Evolutionary conservation across 1,284 basidiomycete species (phyloP).

Genomic region (Lignosus rhinocerotis): DNA sequence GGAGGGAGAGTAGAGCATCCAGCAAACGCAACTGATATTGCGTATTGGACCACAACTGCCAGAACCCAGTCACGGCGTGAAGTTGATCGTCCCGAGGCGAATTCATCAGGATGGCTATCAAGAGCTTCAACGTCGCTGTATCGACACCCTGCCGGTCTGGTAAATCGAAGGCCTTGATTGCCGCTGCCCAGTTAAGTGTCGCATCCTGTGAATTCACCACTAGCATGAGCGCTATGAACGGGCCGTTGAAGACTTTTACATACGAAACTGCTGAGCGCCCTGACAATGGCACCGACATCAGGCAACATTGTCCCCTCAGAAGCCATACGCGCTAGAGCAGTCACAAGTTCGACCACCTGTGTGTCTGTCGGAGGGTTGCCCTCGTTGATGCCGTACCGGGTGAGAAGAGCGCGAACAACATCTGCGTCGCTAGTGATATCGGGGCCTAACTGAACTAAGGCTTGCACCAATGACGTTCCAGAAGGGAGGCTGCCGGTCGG

Average conservation of each 20-base stretch:
- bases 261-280: conserved; percentile 68
- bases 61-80: conserved; percentile 80
- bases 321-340: conserved; percentile 63
- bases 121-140: conserved; percentile 77
- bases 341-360: conserved; percentile 70
- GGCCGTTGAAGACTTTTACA: conserved; percentile 32
- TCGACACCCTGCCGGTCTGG: conserved; percentile 78
- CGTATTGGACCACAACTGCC: conserved; percentile 83
- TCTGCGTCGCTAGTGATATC: conserved; percentile 77
- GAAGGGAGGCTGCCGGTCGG: conserved; percentile 53
- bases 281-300: conserved; percentile 77
- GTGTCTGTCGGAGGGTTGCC: conserved; percentile 65
- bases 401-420: conserved; percentile 64
- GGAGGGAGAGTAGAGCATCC: conserved; percentile 84
- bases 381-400: conserved; percentile 72
- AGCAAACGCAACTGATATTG: conserved; percentile 87
- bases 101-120: conserved; percentile 78
- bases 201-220: conserved; percentile 43
- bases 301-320: conserved; percentile 69
- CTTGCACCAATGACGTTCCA: conserved; percentile 69
- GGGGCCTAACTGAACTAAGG: conserved; percentile 71
- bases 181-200: conserved; percentile 75
- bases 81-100: conserved; percentile 68
- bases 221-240: neutral
- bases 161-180: conserved; percentile 79